These are phyloP conservation scores for Sporothrix pseudoabietina DNA, from an alignment of 2,329 filamentous ascomycete species.

Conservation along the genomic window DNA sequence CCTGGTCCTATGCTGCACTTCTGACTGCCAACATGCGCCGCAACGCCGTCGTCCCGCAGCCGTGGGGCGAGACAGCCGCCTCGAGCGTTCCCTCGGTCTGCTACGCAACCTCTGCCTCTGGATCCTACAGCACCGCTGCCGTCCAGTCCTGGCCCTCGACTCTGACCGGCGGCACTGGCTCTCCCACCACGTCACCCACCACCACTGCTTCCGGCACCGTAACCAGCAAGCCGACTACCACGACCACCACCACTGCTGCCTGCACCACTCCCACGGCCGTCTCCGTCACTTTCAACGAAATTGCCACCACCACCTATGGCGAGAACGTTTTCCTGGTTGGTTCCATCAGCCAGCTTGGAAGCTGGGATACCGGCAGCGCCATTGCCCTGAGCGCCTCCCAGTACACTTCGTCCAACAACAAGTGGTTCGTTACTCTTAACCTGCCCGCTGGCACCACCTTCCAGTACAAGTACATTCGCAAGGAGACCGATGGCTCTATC, in stretches of 20 bases:
- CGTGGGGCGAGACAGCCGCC: constrained; percentile 45
- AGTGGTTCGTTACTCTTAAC: constrained; percentile 62
- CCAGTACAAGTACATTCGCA: constrained; percentile 70
- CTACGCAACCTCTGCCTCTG: constrained; percentile 49
- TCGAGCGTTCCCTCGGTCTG: constrained; percentile 52
- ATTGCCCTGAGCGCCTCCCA: constrained; percentile 58
- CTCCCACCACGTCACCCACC: constrained; percentile 14
- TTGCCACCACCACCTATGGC: constrained; percentile 60
- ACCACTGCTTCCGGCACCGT: background rate
- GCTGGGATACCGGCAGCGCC: constrained; percentile 60
- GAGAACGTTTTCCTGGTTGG: constrained; percentile 68
- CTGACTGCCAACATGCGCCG: constrained; percentile 63
- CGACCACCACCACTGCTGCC: constrained; percentile 14
- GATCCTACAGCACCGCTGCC: constrained; percentile 52
- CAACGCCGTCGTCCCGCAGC: constrained; percentile 57
- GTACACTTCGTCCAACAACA: constrained; percentile 61
- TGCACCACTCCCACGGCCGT: constrained; percentile 52
- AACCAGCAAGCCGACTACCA: background rate
- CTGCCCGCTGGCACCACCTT: constrained; percentile 59
- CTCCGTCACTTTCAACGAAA: constrained; percentile 62
- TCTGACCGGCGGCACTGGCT: constrained; percentile 48
- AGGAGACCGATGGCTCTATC: constrained; percentile 56
- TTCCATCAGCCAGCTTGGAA: constrained; percentile 60
- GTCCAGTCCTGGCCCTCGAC: constrained; percentile 16
- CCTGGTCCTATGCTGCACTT: constrained; percentile 74